These are phyloP conservation scores for Astragalus glycyphyllos DNA, from an alignment of 306 rosid genomes.

Conservation along the genomic window DNA sequence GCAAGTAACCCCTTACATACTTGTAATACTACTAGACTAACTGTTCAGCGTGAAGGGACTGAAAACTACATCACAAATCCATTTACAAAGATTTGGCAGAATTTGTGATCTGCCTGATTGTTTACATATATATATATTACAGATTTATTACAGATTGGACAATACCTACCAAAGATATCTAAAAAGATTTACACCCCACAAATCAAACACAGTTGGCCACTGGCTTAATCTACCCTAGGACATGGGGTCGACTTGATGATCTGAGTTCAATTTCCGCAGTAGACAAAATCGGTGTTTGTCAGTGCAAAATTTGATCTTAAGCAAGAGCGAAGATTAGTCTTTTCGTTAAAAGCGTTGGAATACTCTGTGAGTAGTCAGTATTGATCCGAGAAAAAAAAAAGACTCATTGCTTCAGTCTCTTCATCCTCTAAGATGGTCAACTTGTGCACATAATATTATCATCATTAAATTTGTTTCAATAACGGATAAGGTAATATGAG, in stretches of 20 bases:
- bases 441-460: not conserved
- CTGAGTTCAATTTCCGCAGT: too few species aligned
- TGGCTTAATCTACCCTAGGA: too few species aligned
- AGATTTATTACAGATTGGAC: slow-evolving; percentile 18
- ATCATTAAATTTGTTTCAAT: not conserved
- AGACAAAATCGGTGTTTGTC: too few species aligned
- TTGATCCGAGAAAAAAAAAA: too few species aligned
- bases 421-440: not conserved
- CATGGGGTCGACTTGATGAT: too few species aligned
- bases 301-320: too few species aligned
- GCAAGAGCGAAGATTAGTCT: too few species aligned
- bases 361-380: too few species aligned
- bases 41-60: slow-evolving; percentile 47
- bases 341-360: too few species aligned
- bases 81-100: slow-evolving; percentile 33
- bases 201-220: too few species aligned
- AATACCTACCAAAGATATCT: slow-evolving; percentile 4
- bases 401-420: slow-evolving; percentile 8
- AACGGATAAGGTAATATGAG: too few species aligned
- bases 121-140: slow-evolving; percentile 1
- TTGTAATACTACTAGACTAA: slow-evolving; percentile 25
- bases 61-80: slow-evolving; percentile 42
- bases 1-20: slow-evolving; percentile 47
- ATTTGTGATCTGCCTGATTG: slow-evolving; percentile 26
- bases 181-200: slow-evolving; percentile 24